Base-by-base conservation (phyloP, 2,329 filamentous ascomycete species). In the Monilinia fructigena region DNA sequence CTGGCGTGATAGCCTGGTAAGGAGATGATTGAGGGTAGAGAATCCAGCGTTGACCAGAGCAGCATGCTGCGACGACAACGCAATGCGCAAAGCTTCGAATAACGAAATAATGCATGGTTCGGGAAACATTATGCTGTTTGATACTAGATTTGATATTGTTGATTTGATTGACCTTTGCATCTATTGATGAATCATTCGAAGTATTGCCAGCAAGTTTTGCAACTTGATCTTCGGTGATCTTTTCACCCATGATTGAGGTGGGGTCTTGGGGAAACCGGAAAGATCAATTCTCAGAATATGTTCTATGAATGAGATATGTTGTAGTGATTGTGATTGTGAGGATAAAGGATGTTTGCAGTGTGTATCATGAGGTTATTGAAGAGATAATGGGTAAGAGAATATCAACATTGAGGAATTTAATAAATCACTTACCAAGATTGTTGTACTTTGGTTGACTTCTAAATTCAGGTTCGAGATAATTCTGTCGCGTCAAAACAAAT, bases 121-220 rank as follows among this genome's bases (percentile, higher is more conserved):
- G 68, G 92, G 92, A 55, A 55, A 97, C 91, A 80, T 93, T 93
- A 76, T 91, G 89, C 78, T 96, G 93, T 78, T 97, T 97, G 82
- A 97, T 97, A 77, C 88, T 86, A 54, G 91, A 93, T 79, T 97
- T 96, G 78, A 93, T 82, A 74, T 82, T 83, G 68, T 87, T 91
- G 72, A 97, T 86, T 64, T 86, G 84, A 70, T 86, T 82, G 70
- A 92, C 83, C 76, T 93, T 93, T 62, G 83, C 79, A 74, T 93
- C 90, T 72, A 91, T 81, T 59, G 86, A 83, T 48, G 85, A 83
- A 72, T 91, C 89, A 72, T 84, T 77, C 80, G 80, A 65, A 87
- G 77, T 68, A 86, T 78, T 55, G 79, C 78, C 70, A 81, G 74
- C 70, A 87, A 79, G 78, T 83, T 81, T 81, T 63, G 80, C 77